Conservation (phyloP, 805 yeast genomes). For the Teunomyces funiuensis region DNA sequence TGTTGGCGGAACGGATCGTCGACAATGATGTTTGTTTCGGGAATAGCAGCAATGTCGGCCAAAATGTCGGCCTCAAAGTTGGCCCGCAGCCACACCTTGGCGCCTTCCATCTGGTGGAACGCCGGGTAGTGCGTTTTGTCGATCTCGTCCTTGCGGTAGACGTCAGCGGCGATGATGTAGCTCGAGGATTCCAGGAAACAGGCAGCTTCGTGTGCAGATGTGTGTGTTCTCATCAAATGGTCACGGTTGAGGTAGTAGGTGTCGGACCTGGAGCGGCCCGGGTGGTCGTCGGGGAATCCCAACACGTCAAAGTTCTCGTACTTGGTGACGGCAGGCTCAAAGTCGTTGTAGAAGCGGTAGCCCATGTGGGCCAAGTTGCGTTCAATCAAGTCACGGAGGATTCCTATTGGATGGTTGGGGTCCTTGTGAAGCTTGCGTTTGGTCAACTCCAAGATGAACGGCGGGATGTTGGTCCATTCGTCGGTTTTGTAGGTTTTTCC, state of each 20-base stretch:
- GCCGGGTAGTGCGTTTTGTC: constrained; percentile 97
- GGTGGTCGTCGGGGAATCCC: constrained; percentile 90
- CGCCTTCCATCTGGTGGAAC: constrained; percentile 98
- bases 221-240: constrained; percentile 82
- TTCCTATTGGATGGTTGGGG: constrained; percentile 86
- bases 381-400: constrained; percentile 73
- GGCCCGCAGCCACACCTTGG: constrained; percentile 72
- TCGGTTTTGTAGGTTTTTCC: constrained; percentile 60
- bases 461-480: constrained; percentile 84
- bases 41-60: constrained; percentile 62
- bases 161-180: constrained; percentile 91
- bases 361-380: constrained; percentile 62
- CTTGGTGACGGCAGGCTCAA: constrained; percentile 79
- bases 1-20: constrained; percentile 59
- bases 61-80: constrained; percentile 40
- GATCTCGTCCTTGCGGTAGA: constrained; percentile 91
- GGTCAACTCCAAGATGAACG: constrained; percentile 64
- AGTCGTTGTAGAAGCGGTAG: constrained; percentile 74
- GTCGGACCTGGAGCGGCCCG: constrained; percentile 89
- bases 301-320: constrained; percentile 87
- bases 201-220: constrained; percentile 93
- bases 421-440: constrained; percentile 73
- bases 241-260: constrained; percentile 84
- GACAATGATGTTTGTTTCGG: constrained; percentile 67
- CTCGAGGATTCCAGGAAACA: constrained; percentile 83